These are phyloP conservation scores for Aspergillus intermedius DNA, from an alignment of 2,329 filamentous ascomycete species.

Conservation along the genomic window DNA sequence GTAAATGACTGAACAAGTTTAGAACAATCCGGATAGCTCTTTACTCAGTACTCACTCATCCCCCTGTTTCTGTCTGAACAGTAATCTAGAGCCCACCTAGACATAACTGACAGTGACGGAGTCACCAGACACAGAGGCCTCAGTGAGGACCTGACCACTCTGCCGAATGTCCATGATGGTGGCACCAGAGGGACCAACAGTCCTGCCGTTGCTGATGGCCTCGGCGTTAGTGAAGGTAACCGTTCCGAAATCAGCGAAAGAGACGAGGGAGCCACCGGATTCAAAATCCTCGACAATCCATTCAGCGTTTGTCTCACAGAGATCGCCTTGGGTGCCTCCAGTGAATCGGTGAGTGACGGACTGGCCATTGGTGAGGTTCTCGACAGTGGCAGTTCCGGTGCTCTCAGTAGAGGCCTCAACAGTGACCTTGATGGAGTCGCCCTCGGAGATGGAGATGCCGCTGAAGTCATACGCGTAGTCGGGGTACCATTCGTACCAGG, in stretches of 20 bases:
- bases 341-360: slow-evolving; percentile 47
- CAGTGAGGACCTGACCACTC: slow-evolving; percentile 30
- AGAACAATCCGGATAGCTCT: no score
- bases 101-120: slow-evolving; percentile 22
- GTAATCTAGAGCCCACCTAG: slow-evolving; percentile 2
- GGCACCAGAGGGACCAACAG: slow-evolving; percentile 30
- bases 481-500: slow-evolving; percentile 58
- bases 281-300: slow-evolving; percentile 48
- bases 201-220: slow-evolving; percentile 25
- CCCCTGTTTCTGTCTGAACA: no score
- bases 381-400: slow-evolving; percentile 40
- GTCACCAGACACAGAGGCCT: slow-evolving; percentile 13
- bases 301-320: slow-evolving; percentile 54
- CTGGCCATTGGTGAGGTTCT: slow-evolving; percentile 48
- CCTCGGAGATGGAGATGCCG: slow-evolving; percentile 39
- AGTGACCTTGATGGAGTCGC: slow-evolving; percentile 38
- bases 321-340: slow-evolving; percentile 28
- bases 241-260: slow-evolving; percentile 44
- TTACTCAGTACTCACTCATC: no score
- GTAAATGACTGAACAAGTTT: no score
- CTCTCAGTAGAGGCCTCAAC: slow-evolving; percentile 37
- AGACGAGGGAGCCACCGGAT: slow-evolving; percentile 30
- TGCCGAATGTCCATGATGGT: slow-evolving; percentile 44
- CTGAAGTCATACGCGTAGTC: slow-evolving; percentile 49
- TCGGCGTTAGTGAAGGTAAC: slow-evolving; percentile 40